Conservation (phyloP, 1,284 basidiomycete genomes). For the Marasmius sp. region DNA sequence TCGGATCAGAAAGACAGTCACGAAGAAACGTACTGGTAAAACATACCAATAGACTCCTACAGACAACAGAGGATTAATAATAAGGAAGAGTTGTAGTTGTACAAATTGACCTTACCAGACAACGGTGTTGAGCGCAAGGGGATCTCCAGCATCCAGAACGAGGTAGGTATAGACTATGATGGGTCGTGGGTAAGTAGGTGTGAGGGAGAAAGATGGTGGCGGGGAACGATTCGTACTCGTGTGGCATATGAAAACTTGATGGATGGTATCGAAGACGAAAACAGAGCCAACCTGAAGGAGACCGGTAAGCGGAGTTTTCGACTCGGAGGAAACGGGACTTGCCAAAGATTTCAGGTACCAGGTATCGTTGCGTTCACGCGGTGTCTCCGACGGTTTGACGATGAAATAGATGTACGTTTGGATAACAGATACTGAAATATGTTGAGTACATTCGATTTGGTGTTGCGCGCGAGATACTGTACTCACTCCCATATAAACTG, state of each 20-base stretch:
- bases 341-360: neutral
- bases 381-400: neutral
- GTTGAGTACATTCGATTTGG: neutral
- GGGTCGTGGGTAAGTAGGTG: neutral
- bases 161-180: constrained; percentile 3
- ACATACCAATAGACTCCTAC: constrained; percentile 5
- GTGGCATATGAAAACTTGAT: neutral
- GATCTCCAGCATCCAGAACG: neutral
- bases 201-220: neutral
- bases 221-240: neutral
- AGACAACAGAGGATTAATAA: neutral
- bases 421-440: neutral
- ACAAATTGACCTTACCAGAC: neutral
- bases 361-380: neutral
- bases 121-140: neutral
- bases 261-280: constrained; percentile 2
- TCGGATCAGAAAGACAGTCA: neutral
- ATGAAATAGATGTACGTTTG: neutral
- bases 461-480: too few species aligned
- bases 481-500: too few species aligned
- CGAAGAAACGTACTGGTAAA: neutral
- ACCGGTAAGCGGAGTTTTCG: neutral
- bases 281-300: neutral
- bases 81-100: neutral
- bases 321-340: neutral